phyloP scores from a whole-genome alignment of 768 basidiomycete species.

The Psilocybe azurescens region DNA sequence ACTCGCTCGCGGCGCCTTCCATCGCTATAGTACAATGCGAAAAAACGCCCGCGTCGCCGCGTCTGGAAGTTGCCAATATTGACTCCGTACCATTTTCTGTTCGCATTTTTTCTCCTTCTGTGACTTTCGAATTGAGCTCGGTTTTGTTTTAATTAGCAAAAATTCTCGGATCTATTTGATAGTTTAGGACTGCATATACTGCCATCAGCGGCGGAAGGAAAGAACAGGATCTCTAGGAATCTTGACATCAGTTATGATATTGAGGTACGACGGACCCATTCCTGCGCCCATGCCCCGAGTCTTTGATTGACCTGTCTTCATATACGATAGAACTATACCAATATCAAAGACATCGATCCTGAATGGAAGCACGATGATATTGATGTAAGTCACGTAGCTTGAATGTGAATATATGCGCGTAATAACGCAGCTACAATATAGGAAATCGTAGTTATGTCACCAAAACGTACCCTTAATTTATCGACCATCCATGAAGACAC shows the following conservation, averaged over 20 bases:
- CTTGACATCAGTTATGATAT: constrained; percentile 46
- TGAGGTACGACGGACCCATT: constrained; percentile 35
- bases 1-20: too few species aligned
- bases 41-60: constrained; percentile 15
- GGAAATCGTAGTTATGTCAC: constrained; percentile 55
- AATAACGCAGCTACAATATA: constrained; percentile 23
- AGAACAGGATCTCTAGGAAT: constrained; percentile 4
- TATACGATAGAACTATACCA: constrained; percentile 42
- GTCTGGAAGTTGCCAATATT: constrained; percentile 24
- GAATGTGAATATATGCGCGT: background rate
- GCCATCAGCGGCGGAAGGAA: background rate
- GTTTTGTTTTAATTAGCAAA: constrained; percentile 30
- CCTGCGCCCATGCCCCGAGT: background rate
- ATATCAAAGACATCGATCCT: constrained; percentile 46
- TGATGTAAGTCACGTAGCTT: constrained; percentile 39
- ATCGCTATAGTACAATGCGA: constrained; percentile 1
- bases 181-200: constrained; percentile 23
- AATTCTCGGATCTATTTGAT: constrained; percentile 36
- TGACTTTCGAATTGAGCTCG: constrained; percentile 20
- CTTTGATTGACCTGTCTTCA: background rate
- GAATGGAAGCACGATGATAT: constrained; percentile 56
- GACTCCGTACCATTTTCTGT: constrained; percentile 30
- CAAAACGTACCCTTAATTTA: constrained; percentile 36
- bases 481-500: constrained; percentile 39
- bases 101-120: background rate